These are phyloP conservation scores for Magnaporthiopsis incrustans DNA, from an alignment of 2,329 filamentous ascomycete species.

Conservation along the genomic window DNA sequence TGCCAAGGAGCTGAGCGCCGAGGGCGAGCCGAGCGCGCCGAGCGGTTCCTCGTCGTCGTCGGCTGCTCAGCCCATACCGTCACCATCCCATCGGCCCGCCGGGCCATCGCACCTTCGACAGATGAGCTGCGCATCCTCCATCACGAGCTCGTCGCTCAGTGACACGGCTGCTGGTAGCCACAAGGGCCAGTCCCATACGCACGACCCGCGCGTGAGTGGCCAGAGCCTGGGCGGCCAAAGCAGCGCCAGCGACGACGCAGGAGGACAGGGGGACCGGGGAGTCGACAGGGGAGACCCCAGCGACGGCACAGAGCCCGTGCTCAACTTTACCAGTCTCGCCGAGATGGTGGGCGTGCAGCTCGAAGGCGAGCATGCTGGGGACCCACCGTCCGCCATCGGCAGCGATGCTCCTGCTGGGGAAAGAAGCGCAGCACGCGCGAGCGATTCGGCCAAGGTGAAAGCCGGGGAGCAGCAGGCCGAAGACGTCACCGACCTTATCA, in stretches of 20 bases:
- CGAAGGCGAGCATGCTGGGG: conserved; percentile 36
- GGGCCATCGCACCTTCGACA: conserved; percentile 68
- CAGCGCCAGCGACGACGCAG: conserved; percentile 27
- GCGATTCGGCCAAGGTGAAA: conserved; percentile 22
- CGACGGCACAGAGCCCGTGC: conserved; percentile 64
- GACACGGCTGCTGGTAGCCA: conserved; percentile 56
- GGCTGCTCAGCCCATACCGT: conserved; percentile 35
- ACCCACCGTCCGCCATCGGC: conserved; percentile 20
- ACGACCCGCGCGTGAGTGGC: conserved; percentile 46
- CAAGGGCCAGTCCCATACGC: conserved; percentile 26
- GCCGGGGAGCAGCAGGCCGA: conserved; percentile 23
- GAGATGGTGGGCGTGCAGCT: conserved; percentile 68
- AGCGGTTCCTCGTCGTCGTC: conserved; percentile 23
- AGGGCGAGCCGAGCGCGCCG: not conserved
- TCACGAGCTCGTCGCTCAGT: conserved; percentile 62
- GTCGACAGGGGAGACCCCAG: conserved; percentile 36
- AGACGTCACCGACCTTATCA: conserved; percentile 14
- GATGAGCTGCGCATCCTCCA: conserved; percentile 80
- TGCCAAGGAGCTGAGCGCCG: conserved; percentile 14
- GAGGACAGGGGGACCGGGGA: conserved; percentile 37
- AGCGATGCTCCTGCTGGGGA: conserved; percentile 12
- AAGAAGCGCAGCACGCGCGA: not conserved
- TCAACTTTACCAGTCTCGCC: conserved; percentile 83
- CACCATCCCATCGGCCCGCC: conserved; percentile 40
- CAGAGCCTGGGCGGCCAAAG: conserved; percentile 40